Conservation (phyloP, 306 rosid genomes). For the Oemleria cerasiformis region DNA sequence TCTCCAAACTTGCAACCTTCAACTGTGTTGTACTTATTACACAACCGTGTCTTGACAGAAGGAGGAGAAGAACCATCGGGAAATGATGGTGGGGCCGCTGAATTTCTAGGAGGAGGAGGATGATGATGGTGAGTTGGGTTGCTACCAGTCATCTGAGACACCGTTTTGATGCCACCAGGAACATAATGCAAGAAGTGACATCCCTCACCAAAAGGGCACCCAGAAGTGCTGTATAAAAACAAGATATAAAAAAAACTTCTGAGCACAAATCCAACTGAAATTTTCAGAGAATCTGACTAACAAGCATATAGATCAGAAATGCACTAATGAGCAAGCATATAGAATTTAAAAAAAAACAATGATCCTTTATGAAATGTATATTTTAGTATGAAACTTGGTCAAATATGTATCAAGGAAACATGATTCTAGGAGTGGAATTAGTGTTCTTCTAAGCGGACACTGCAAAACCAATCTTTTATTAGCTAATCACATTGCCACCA, state of each 20-base stretch:
- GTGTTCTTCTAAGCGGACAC: neutral
- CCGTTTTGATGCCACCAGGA: constrained; percentile 80
- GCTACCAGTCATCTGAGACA: constrained; percentile 65
- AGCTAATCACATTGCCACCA: neutral
- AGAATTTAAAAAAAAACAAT: neutral
- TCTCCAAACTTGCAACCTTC: constrained; percentile 94
- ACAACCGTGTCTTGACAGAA: constrained; percentile 69
- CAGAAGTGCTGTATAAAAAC: constrained; percentile 70
- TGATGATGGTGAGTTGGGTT: constrained; percentile 45
- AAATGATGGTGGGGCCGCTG: constrained; percentile 56
- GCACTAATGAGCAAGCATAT: neutral
- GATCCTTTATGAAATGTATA: neutral
- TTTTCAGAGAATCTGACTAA: neutral
- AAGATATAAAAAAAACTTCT: neutral
- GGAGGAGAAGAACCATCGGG: constrained; percentile 76
- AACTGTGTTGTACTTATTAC: constrained; percentile 69
- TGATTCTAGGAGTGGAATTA: neutral
- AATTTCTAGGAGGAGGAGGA: constrained; percentile 37
- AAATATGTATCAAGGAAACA: neutral
- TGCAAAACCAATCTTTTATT: neutral
- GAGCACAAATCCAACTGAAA: neutral
- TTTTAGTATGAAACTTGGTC: neutral
- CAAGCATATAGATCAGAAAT: neutral
- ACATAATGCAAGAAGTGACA: constrained; percentile 83
- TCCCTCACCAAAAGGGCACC: constrained; percentile 93